phyloP scores from a whole-genome alignment of 1,139 yeast species.

The Petasospora fabianii region DNA sequence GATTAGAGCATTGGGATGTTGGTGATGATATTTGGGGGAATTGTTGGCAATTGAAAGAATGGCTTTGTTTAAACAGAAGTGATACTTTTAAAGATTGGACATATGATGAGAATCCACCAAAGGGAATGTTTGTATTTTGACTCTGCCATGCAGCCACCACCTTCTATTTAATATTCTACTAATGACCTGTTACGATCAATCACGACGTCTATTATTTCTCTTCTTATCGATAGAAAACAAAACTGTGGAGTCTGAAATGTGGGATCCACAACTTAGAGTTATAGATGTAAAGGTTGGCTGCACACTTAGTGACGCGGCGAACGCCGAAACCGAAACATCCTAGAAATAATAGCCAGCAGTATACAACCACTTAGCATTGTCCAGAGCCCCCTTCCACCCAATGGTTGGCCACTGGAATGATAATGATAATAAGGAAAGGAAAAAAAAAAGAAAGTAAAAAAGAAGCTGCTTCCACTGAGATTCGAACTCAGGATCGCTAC shows the following conservation, averaged over 20 bases:
- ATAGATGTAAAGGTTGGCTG: too few species aligned
- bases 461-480: slow-evolving; percentile 35
- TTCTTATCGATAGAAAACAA: too few species aligned
- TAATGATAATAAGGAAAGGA: background rate
- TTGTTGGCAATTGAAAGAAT: slow-evolving; percentile 14
- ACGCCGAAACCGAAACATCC: background rate
- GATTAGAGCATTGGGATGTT: slow-evolving; percentile 4
- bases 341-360: too few species aligned
- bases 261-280: too few species aligned
- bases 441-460: slow-evolving; percentile 14
- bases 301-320: background rate
- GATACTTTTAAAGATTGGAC: slow-evolving; percentile 12
- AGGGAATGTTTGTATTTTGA: slow-evolving; percentile 10
- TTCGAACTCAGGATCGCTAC: slow-evolving; percentile 40
- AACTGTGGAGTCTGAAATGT: too few species aligned
- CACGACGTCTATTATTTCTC: background rate
- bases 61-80: slow-evolving; percentile 5
- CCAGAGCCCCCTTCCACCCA: too few species aligned
- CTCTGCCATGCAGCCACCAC: too few species aligned
- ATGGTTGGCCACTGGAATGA: too few species aligned
- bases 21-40: slow-evolving; percentile 10
- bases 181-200: background rate
- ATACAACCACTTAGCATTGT: too few species aligned
- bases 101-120: slow-evolving; percentile 6
- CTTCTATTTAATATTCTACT: too few species aligned